phyloP scores from a whole-genome alignment of 2,329 filamentous ascomycete genomes.

The Aspergillus sp. region DNA sequence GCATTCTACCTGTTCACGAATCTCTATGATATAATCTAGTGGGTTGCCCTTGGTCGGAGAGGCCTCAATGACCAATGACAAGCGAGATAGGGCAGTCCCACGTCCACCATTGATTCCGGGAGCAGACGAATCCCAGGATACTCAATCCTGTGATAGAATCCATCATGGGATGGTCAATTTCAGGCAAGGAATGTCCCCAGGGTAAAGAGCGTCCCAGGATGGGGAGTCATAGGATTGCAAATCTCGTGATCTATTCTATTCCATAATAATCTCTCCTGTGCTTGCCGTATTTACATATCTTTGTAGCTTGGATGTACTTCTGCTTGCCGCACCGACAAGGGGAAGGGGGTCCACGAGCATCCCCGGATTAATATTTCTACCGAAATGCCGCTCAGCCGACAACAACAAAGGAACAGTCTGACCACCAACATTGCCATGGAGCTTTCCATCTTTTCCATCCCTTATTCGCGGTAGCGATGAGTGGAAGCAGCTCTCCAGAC shows the following conservation, averaged over 20 bases:
- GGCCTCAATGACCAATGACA: too few species aligned
- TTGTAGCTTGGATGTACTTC: background rate
- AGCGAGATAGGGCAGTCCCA: too few species aligned
- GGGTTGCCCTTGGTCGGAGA: too few species aligned
- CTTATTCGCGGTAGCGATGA: conserved; percentile 4
- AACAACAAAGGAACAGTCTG: background rate
- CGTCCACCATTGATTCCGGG: too few species aligned
- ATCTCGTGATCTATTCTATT: background rate
- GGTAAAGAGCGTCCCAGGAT: background rate
- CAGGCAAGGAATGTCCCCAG: background rate
- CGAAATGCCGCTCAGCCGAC: background rate
- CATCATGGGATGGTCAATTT: background rate
- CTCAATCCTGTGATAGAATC: too few species aligned
- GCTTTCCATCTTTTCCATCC: too few species aligned
- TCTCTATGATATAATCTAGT: too few species aligned
- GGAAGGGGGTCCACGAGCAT: background rate
- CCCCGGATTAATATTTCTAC: too few species aligned
- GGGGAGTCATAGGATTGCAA: background rate
- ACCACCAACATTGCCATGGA: too few species aligned
- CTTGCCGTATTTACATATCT: background rate
- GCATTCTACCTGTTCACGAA: too few species aligned
- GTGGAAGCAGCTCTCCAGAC: conserved; percentile 12
- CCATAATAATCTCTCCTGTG: background rate
- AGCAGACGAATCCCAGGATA: too few species aligned
- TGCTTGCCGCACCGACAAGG: background rate